Evolutionary conservation across 805 yeast species (phyloP), one percentile per base, ranked within the genome.

Genomic region (Pichia membranifaciens): DNA sequence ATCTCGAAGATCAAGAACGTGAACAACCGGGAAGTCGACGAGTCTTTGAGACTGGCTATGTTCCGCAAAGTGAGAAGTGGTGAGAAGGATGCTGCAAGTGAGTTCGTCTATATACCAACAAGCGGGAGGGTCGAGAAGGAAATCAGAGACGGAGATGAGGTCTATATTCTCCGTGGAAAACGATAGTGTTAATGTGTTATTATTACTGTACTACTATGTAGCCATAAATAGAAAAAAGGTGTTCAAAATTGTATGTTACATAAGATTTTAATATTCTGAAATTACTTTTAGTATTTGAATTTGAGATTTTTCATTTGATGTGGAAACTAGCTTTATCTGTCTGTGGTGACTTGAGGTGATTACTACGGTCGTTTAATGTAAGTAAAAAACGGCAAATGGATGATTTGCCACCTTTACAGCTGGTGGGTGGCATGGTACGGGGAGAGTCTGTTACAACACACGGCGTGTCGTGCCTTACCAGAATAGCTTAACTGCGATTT

Each of bases 151-250:
- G 81, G 81, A 1, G 84, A 79, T 52, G 59, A 61, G 2, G 51
- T 81, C 16, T 80, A 73, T 54, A 61, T 81, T 42, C 77, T 81
- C 17, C 70, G 76, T 53, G 86, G 85, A 2, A 39, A 32, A 12
- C 22, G 38, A 28, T 25, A 25, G 15, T 20, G 12, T 33, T 25
- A 25, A 17, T 20, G 12, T 38, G 29, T 25, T 7, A 10, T 8
- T 25, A 25, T 25, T 41, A 48, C 36, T 59, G 58, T 34, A 46
- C 54, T 15, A 22, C n/a, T n/a, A 32, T 22, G 15, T 29, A 21
- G 7, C 10, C n/a, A n/a, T n/a, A n/a, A n/a, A n/a, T n/a, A n/a
- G n/a, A n/a, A n/a, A n/a, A n/a, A n/a, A n/a, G n/a, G n/a, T n/a
- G n/a, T n/a, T n/a, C n/a, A n/a, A n/a, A n/a, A n/a, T n/a, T n/a